phyloP scores from a whole-genome alignment of 2,329 filamentous ascomycete species.

The Beauveria scarabaeidicola region DNA sequence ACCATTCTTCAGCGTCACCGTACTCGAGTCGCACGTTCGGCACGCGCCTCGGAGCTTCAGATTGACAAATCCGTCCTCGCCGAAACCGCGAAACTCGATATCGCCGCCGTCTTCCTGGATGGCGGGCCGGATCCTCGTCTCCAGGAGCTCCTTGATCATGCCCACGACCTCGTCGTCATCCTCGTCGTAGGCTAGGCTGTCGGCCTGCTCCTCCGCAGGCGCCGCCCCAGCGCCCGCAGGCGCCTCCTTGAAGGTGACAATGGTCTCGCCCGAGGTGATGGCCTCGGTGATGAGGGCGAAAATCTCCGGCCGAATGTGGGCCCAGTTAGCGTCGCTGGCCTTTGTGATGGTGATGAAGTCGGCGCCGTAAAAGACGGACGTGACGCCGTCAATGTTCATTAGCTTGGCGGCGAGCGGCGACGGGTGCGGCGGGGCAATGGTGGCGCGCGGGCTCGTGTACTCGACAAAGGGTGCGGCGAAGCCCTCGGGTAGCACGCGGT shows the following conservation, averaged over 20 bases:
- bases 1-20: slow-evolving; percentile 91
- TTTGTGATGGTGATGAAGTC: slow-evolving; percentile 98
- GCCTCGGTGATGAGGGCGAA: slow-evolving; percentile 93
- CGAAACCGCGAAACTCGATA: slow-evolving; percentile 87
- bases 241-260: slow-evolving; percentile 63
- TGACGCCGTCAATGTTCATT: slow-evolving; percentile 91
- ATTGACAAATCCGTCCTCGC: slow-evolving; percentile 65
- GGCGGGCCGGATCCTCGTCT: slow-evolving; percentile 87
- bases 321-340: slow-evolving; percentile 79
- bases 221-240: slow-evolving; percentile 38
- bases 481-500: slow-evolving; percentile 68
- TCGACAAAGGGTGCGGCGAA: slow-evolving; percentile 76
- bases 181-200: slow-evolving; percentile 75
- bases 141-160: slow-evolving; percentile 97
- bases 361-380: slow-evolving; percentile 82
- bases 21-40: slow-evolving; percentile 92
- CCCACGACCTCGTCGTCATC: slow-evolving; percentile 89
- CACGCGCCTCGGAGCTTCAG: slow-evolving; percentile 88
- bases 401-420: slow-evolving; percentile 86
- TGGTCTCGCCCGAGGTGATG: slow-evolving; percentile 71
- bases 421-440: slow-evolving; percentile 78
- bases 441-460: slow-evolving; percentile 82
- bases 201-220: slow-evolving; percentile 42
- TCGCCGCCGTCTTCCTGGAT: slow-evolving; percentile 98
- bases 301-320: slow-evolving; percentile 88